These are phyloP conservation scores for Wickerhamomyces queroliae DNA, from an alignment of 805 yeast genomes.

Conservation along the genomic window DNA sequence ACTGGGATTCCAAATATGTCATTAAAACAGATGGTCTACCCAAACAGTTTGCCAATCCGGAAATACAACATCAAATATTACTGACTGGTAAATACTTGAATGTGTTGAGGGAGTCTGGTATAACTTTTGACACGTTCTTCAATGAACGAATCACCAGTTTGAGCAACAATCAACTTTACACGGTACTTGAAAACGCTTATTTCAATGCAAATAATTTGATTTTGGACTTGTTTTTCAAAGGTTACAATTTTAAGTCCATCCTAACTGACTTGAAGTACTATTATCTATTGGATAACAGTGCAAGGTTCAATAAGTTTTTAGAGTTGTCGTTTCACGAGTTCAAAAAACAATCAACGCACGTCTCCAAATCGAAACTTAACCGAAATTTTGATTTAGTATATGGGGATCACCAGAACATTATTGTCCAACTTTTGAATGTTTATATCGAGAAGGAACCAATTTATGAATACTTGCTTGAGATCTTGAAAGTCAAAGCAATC, in stretches of 20 bases:
- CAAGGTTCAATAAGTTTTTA: constrained; percentile 46
- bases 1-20: constrained; percentile 73
- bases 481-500: constrained; percentile 47
- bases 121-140: constrained; percentile 21
- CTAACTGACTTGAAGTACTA: constrained; percentile 46
- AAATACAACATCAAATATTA: constrained; percentile 57
- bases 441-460: constrained; percentile 37
- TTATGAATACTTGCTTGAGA: constrained; percentile 38
- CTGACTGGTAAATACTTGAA: constrained; percentile 83
- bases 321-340: constrained; percentile 47
- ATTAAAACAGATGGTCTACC: constrained; percentile 73
- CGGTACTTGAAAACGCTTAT: constrained; percentile 57
- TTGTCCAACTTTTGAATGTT: constrained; percentile 24
- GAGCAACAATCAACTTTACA: constrained; percentile 39
- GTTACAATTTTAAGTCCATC: constrained; percentile 47
- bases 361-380: constrained; percentile 26
- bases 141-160: constrained; percentile 25
- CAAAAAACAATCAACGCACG: constrained; percentile 28
- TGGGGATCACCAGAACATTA: constrained; percentile 12
- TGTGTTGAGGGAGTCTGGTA: constrained; percentile 59
- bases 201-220: constrained; percentile 59
- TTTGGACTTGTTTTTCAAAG: constrained; percentile 50
- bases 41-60: constrained; percentile 48
- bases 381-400: constrained; percentile 22
- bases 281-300: constrained; percentile 51